phyloP scores from a whole-genome alignment of 176 grass and related monocot genomes.

The Carex pumila region DNA sequence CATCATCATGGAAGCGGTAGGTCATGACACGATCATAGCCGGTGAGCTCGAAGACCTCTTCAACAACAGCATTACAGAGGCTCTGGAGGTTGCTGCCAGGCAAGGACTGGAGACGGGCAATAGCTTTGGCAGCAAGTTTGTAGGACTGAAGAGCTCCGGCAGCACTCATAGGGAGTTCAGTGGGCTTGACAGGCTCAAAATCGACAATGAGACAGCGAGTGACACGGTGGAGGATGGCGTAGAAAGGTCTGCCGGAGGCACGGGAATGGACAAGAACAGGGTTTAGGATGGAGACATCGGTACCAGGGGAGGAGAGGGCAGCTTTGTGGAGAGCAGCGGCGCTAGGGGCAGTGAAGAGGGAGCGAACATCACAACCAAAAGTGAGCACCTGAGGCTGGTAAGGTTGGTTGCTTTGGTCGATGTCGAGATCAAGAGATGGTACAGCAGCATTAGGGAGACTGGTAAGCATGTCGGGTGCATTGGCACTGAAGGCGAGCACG shows the following conservation, averaged over 20 bases:
- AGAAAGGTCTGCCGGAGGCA: constrained; percentile 86
- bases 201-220: constrained; percentile 73
- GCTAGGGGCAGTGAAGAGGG: constrained; percentile 66
- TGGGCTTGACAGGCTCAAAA: constrained; percentile 80
- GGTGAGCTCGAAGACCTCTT: constrained; percentile 86
- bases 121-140: constrained; percentile 93
- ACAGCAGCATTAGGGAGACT: constrained; percentile 55
- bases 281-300: constrained; percentile 77
- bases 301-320: constrained; percentile 31
- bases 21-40: constrained; percentile 97
- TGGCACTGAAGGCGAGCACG: constrained; percentile 65
- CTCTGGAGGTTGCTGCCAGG: constrained; percentile 61
- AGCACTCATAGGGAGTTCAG: constrained; percentile 71
- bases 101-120: constrained; percentile 73
- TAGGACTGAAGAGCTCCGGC: constrained; percentile 93
- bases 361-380: constrained; percentile 54
- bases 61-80: constrained; percentile 64
- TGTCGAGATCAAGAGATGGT: constrained; percentile 33
- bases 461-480: constrained; percentile 85
- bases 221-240: constrained; percentile 75
- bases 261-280: constrained; percentile 83
- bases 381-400: constrained; percentile 37
- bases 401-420: neutral
- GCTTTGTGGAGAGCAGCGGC: constrained; percentile 64
- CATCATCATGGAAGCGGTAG: constrained; percentile 95